Evolutionary conservation across 495 filamentous ascomycete species (phyloP).

Genomic region (Daldinia loculata): DNA sequence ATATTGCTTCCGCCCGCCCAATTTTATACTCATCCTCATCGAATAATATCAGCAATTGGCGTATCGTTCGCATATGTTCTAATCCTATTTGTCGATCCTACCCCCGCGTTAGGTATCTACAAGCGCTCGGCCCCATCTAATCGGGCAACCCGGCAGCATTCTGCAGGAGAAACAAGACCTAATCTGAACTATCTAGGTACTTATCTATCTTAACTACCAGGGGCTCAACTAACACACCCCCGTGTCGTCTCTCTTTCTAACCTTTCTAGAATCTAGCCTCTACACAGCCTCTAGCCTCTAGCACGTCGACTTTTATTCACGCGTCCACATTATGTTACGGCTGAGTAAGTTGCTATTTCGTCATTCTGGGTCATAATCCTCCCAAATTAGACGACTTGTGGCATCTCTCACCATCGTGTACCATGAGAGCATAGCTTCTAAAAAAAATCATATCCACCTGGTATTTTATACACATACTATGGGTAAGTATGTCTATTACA

Average conservation of each 20-base stretch:
- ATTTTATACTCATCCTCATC: conserved; percentile 2
- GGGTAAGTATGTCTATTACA: background rate
- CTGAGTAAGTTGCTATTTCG: conserved; percentile 14
- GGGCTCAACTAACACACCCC: conserved; percentile 9
- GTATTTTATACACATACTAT: background rate
- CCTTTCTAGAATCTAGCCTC: background rate
- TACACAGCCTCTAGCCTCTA: background rate
- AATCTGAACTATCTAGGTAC: conserved; percentile 11
- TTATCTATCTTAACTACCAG: background rate
- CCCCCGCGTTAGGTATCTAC: conserved; percentile 42
- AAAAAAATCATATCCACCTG: background rate
- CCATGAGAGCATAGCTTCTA: background rate
- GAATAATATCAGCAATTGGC: conserved; percentile 13
- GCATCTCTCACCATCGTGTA: too few relatives aligned
- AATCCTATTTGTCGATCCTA: conserved; percentile 36
- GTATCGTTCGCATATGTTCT: conserved; percentile 23
- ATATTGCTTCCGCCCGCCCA: background rate
- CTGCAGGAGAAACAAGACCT: conserved; percentile 13
- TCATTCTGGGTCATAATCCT: conserved; percentile 25
- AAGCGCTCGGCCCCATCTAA: conserved; percentile 41
- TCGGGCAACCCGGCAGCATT: conserved; percentile 32
- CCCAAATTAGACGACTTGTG: conserved; percentile 11
- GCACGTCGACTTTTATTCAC: conserved; percentile 11
- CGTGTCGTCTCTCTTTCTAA: conserved; percentile 4
- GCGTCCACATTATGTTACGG: conserved; percentile 18